Evolutionary conservation across 768 basidiomycete genomes (phyloP).

Genomic region (Amanita fuliginea): DNA sequence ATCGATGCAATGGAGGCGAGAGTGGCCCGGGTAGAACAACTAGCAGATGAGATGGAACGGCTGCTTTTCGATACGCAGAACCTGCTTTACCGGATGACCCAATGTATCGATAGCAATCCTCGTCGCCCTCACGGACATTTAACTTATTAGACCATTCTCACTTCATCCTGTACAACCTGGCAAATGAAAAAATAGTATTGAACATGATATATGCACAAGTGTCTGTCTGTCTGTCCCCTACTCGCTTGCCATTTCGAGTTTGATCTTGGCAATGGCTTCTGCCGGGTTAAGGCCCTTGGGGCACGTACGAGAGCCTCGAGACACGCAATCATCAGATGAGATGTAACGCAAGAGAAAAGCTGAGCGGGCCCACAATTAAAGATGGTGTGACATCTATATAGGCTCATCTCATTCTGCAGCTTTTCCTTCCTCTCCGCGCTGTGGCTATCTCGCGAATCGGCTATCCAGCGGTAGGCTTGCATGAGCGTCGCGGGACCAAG

Average conservation of each 20-base stretch:
- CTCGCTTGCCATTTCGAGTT: constrained; percentile 76
- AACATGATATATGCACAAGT: too few species aligned
- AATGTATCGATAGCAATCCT: too few species aligned
- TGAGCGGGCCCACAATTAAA: constrained; percentile 65
- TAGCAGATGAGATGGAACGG: too few species aligned
- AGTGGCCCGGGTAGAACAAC: too few species aligned
- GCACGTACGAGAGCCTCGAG: constrained; percentile 79
- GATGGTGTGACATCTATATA: constrained; percentile 98
- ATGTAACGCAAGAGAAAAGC: background rate
- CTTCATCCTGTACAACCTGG: too few species aligned
- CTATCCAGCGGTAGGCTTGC: constrained; percentile 98
- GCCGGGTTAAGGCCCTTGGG: constrained; percentile 95
- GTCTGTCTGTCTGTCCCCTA: constrained; percentile 18
- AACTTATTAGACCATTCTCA: too few species aligned
- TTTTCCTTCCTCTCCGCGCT: constrained; percentile 77
- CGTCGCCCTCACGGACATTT: too few species aligned
- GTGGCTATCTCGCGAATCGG: constrained; percentile 84
- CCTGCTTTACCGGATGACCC: too few species aligned
- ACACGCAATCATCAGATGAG: background rate
- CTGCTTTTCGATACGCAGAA: too few species aligned
- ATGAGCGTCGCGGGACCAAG: constrained; percentile 94
- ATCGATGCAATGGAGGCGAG: too few species aligned
- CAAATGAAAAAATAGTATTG: too few species aligned
- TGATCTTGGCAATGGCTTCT: constrained; percentile 86
- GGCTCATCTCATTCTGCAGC: constrained; percentile 90